Conservation (phyloP, 495 filamentous ascomycete species). For the Hypoxylon intermedium region DNA sequence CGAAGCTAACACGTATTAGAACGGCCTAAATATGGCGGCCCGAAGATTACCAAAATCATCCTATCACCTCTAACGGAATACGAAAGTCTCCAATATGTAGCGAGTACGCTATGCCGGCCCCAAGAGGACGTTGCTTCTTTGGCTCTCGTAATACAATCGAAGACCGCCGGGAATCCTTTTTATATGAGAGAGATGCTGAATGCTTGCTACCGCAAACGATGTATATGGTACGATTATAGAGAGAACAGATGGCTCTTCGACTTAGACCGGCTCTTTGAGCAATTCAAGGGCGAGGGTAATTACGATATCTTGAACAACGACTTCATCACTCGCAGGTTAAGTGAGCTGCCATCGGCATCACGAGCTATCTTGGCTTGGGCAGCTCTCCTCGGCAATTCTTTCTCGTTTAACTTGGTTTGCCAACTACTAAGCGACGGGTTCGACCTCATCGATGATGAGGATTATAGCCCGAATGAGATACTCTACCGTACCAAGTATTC, state of each 20-base stretch:
- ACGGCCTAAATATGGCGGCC: slow-evolving; percentile 53
- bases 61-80: slow-evolving; percentile 74
- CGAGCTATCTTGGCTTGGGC: slow-evolving; percentile 87
- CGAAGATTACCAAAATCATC: slow-evolving; percentile 67
- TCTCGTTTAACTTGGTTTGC: slow-evolving; percentile 82
- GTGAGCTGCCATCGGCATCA: slow-evolving; percentile 74
- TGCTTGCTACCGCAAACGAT: slow-evolving; percentile 81
- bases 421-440: slow-evolving; percentile 74
- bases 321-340: slow-evolving; percentile 77
- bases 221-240: slow-evolving; percentile 88
- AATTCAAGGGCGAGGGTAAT: slow-evolving; percentile 77
- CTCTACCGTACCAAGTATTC: slow-evolving; percentile 40
- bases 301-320: slow-evolving; percentile 79
- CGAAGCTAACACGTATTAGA: slow-evolving; percentile 49
- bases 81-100: slow-evolving; percentile 77
- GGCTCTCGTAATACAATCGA: slow-evolving; percentile 79
- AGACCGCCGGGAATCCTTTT: slow-evolving; percentile 83
- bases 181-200: slow-evolving; percentile 91
- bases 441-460: slow-evolving; percentile 56
- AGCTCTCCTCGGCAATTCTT: slow-evolving; percentile 75
- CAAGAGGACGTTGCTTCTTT: slow-evolving; percentile 67
- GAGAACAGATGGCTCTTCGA: slow-evolving; percentile 81
- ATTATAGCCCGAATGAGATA: slow-evolving; percentile 25
- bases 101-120: slow-evolving; percentile 70
- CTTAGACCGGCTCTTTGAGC: slow-evolving; percentile 79